A percentile compares a stretch with the other conserved stretches of the same genome.
phyloP scores from a whole-genome alignment of 306 rosid genomes.

The Ormosia semicastrata region DNA sequence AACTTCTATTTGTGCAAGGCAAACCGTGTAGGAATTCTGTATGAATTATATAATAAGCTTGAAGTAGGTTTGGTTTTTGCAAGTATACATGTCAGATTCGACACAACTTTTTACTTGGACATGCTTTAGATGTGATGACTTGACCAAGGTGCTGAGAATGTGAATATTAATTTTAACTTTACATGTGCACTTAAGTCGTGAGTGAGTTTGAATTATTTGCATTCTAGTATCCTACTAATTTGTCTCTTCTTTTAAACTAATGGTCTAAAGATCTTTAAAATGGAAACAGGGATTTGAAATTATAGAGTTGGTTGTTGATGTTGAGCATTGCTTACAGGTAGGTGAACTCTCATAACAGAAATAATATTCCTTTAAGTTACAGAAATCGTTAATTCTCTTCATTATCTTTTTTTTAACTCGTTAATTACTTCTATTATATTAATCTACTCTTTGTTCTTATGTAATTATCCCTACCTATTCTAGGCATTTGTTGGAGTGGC shows the following conservation, averaged over 20 bases:
- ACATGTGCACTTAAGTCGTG: constrained; percentile 16
- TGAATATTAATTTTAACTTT: constrained; percentile 1
- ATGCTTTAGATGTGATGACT: constrained; percentile 70
- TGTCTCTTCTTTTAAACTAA: constrained; percentile 8
- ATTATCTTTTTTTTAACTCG: not conserved
- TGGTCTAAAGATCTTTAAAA: constrained; percentile 29
- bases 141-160: constrained; percentile 69
- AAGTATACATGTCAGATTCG: constrained; percentile 91
- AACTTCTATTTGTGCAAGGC: too few species aligned
- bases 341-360: constrained; percentile 40
- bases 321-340: constrained; percentile 98
- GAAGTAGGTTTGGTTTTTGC: constrained; percentile 38
- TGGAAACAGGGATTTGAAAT: constrained; percentile 87
- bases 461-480: constrained; percentile 16
- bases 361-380: constrained; percentile 4
- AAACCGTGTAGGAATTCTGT: not conserved
- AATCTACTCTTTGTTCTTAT: constrained; percentile 16
- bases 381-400: not conserved
- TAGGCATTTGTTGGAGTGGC: constrained; percentile 94
- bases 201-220: constrained; percentile 6
- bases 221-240: constrained; percentile 12
- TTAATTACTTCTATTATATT: not conserved
- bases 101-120: constrained; percentile 91
- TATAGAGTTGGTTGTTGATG: constrained; percentile 88
- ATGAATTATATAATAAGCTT: constrained; percentile 12